phyloP scores from a whole-genome alignment of 352 stramenopile species.

The Phytophthora macrochlamydospora region DNA sequence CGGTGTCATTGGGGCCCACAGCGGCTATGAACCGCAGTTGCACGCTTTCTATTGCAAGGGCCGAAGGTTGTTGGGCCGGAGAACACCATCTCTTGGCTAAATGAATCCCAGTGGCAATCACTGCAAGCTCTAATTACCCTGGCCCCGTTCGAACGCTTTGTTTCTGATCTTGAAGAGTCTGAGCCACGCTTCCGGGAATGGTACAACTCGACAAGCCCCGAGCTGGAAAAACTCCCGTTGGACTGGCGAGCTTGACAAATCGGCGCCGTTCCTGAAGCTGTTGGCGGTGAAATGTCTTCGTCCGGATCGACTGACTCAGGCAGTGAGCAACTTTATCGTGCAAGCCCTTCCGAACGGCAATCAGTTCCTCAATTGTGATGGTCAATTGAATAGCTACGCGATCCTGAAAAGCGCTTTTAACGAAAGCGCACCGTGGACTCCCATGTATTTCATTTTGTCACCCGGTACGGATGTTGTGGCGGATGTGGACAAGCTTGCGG shows the following conservation, averaged over 20 bases:
- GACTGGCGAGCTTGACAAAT: conserved; percentile 94
- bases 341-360: conserved; percentile 72
- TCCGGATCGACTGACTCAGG: conserved; percentile 93
- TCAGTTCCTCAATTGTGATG: conserved; percentile 85
- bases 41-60: conserved; percentile 82
- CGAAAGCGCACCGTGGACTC: conserved; percentile 95
- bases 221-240: conserved; percentile 90
- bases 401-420: conserved; percentile 94
- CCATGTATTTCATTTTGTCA: conserved; percentile 98
- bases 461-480: conserved; percentile 96
- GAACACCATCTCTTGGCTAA: conserved; percentile 87
- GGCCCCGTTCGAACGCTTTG: conserved; percentile 87
- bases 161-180: conserved; percentile 88
- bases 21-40: conserved; percentile 78
- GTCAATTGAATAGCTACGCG: conserved; percentile 94
- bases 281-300: conserved; percentile 95
- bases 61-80: conserved; percentile 65
- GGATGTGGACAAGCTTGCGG: conserved; percentile 94
- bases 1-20: conserved; percentile 56
- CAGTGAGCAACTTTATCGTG: conserved; percentile 94
- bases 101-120: conserved; percentile 84
- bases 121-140: conserved; percentile 79
- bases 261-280: conserved; percentile 91
- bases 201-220: conserved; percentile 87
- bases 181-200: conserved; percentile 92